These are phyloP conservation scores for Colletotrichum nymphaeae DNA, from an alignment of 2,329 filamentous ascomycete species.

Conservation along the genomic window DNA sequence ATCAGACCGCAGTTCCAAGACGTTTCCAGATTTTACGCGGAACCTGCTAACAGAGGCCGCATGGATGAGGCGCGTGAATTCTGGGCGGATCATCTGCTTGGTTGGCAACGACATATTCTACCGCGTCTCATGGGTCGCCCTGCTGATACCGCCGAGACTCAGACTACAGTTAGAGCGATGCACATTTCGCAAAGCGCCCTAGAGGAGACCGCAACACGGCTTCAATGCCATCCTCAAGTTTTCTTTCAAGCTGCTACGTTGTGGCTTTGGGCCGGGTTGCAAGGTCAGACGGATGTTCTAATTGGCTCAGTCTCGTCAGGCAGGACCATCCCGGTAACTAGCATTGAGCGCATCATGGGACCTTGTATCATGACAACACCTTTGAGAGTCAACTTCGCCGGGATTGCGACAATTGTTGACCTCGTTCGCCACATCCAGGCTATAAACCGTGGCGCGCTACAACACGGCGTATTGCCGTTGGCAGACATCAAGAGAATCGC, in stretches of 20 bases:
- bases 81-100: constrained; percentile 76
- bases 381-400: constrained; percentile 70
- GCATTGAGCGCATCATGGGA: constrained; percentile 80
- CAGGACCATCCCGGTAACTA: constrained; percentile 76
- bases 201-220: constrained; percentile 47
- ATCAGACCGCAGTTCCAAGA: constrained; percentile 69
- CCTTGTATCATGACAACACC: constrained; percentile 85
- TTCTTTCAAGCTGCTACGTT: constrained; percentile 80
- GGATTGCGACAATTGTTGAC: constrained; percentile 64
- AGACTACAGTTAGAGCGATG: constrained; percentile 44
- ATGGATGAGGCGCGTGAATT: constrained; percentile 65
- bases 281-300: constrained; percentile 73
- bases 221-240: constrained; percentile 72
- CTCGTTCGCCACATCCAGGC: constrained; percentile 73
- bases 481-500: constrained; percentile 75
- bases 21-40: constrained; percentile 63
- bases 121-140: constrained; percentile 47
- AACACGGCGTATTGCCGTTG: constrained; percentile 72
- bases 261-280: constrained; percentile 73
- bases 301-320: constrained; percentile 88
- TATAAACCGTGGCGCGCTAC: constrained; percentile 73
- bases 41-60: constrained; percentile 39
- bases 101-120: constrained; percentile 67
- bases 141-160: constrained; percentile 41
- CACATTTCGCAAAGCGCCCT: constrained; percentile 47